Evolutionary conservation across 768 basidiomycete species (phyloP).

Genomic region (Rhizopogon vesiculosus): DNA sequence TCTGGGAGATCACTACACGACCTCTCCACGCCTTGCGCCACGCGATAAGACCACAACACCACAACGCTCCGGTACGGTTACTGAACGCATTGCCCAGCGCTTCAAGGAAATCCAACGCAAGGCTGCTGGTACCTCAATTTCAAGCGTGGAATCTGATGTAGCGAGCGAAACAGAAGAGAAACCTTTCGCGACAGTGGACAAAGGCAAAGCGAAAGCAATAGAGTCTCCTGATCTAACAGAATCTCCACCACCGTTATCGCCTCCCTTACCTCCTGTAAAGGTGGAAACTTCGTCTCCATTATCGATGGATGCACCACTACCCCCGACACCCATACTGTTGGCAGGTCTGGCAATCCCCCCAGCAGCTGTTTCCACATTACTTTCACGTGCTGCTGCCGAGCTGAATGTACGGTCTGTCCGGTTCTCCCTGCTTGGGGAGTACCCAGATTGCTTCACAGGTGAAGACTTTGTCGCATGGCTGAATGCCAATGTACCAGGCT

Average conservation of each 20-base stretch:
- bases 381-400: conserved; percentile 67
- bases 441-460: conserved; percentile 81
- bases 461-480: conserved; percentile 89
- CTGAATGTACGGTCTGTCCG: conserved; percentile 68
- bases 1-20: conserved; percentile 69
- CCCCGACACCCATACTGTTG: conserved; percentile 57
- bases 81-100: conserved; percentile 81
- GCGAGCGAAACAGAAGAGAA: conserved; percentile 26
- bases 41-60: conserved; percentile 49
- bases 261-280: conserved; percentile 45
- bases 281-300: conserved; percentile 31
- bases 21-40: conserved; percentile 67
- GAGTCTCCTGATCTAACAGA: conserved; percentile 34
- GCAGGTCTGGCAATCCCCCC: conserved; percentile 72
- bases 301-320: conserved; percentile 34
- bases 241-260: conserved; percentile 64
- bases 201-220: conserved; percentile 72
- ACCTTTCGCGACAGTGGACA: conserved; percentile 59
- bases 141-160: conserved; percentile 20
- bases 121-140: conserved; percentile 29
- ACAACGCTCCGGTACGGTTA: conserved; percentile 70
- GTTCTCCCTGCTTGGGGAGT: conserved; percentile 80
- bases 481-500: conserved; percentile 68
- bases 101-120: conserved; percentile 75
- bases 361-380: conserved; percentile 59